phyloP scores from a whole-genome alignment of 2,329 filamentous ascomycete genomes.

The Penicillium sp. region DNA sequence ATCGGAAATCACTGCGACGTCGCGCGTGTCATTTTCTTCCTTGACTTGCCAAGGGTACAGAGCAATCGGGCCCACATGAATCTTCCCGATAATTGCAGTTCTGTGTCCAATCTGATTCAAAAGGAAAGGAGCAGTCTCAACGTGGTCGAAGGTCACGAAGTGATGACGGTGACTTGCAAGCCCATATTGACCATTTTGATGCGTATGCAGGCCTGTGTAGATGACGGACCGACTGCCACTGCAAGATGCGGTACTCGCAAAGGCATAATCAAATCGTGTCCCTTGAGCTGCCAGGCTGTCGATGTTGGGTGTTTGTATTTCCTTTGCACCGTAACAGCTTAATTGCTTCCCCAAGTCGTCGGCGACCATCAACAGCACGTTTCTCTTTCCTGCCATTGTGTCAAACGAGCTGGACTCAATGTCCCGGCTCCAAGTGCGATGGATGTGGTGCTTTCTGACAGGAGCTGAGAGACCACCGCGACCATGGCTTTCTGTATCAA shows the following conservation, averaged over 20 bases:
- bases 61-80: constrained; percentile 48
- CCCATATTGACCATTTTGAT: constrained; percentile 52
- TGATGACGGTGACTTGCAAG: constrained; percentile 41
- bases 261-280: constrained; percentile 37
- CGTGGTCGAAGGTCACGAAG: constrained; percentile 49
- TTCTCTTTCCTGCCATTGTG: constrained; percentile 20
- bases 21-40: constrained; percentile 46
- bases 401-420: neutral
- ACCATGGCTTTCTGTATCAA: too few relatives aligned
- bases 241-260: constrained; percentile 45
- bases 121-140: constrained; percentile 45
- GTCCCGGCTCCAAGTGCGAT: too few relatives aligned
- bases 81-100: constrained; percentile 53
- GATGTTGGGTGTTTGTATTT: constrained; percentile 42
- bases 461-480: too few relatives aligned
- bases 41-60: constrained; percentile 48
- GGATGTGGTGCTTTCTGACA: too few relatives aligned
- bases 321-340: constrained; percentile 35
- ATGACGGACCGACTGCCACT: constrained; percentile 51
- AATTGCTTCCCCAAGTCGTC: constrained; percentile 47
- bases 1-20: constrained; percentile 47
- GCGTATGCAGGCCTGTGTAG: constrained; percentile 53
- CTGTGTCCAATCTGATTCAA: constrained; percentile 46
- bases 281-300: constrained; percentile 44
- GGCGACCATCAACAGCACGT: constrained; percentile 46